Percentiles rank a stretch among this genome's conserved stretches.
Evolutionary conservation across 108 stramenopile species (phyloP).

Genomic region (Halocafeteria seosinensis): DNA sequence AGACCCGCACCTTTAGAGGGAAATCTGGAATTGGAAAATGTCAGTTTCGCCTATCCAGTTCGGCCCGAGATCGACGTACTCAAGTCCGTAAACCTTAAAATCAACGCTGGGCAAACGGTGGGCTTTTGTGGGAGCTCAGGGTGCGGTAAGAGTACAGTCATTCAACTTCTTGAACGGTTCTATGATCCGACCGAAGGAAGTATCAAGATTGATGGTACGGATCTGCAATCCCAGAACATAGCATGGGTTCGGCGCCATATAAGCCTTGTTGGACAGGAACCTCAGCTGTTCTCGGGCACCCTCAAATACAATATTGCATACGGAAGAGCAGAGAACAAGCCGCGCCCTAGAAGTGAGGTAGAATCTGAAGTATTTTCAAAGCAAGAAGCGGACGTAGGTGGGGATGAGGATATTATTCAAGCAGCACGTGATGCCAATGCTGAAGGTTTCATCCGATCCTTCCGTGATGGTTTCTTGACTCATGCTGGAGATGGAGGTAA

Average conservation of each 20-base stretch:
- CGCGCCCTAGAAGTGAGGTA: neutral
- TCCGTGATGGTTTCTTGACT: neutral
- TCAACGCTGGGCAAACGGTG: constrained; percentile 6
- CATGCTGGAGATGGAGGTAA: constrained; percentile 11
- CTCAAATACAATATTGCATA: constrained; percentile 58
- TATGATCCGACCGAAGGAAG: constrained; percentile 24
- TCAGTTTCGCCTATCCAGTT: constrained; percentile 20
- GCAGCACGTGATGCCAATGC: constrained; percentile 21
- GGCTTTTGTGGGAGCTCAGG: constrained; percentile 26
- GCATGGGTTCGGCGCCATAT: constrained; percentile 43
- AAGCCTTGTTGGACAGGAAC: constrained; percentile 59
- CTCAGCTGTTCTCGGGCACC: constrained; percentile 51
- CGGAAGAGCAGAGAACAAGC: constrained; percentile 6
- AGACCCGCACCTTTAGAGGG: too few relatives aligned
- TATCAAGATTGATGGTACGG: constrained; percentile 16
- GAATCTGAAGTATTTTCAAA: neutral
- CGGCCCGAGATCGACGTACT: constrained; percentile 4
- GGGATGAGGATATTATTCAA: neutral
- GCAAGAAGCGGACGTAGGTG: neutral
- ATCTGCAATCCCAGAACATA: constrained; percentile 17
- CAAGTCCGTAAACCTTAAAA: neutral
- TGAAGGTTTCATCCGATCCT: constrained; percentile 13
- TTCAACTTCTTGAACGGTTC: constrained; percentile 38
- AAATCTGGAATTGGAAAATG: constrained; percentile 7
- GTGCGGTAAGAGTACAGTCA: constrained; percentile 49